Evolutionary conservation across 148 eudicot genomes (phyloP), one percentile per base, ranked within the genome.

Genomic region (Fagopyrum homotropicum): DNA sequence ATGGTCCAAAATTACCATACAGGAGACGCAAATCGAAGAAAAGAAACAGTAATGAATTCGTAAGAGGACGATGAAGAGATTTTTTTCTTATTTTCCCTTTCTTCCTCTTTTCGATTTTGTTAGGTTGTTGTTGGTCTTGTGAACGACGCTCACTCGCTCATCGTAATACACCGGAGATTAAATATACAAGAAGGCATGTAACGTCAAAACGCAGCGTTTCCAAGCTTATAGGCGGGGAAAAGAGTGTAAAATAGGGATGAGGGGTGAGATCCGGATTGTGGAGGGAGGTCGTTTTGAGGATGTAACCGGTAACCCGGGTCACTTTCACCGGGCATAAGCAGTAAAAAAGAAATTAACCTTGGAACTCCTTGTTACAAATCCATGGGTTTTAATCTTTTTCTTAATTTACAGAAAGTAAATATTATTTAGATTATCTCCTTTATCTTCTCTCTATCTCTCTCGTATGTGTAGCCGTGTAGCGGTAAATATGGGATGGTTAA

Each of bases 81-180:
- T 66, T 29, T 19, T 12, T 12, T 66, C 30, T 4, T 40, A 29
- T 64, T 64, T 40, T 3, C 70, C 17, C 9, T 40, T 64, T 43
- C 46, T 66, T 66, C 71, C 71, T 66, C 71, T 66, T 66, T 66
- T 66, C 71, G 47, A 66, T 66, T 64, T 66, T 66, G 71, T 66
- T 66, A 66, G 71, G 71, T 66, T 66, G 71, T 66, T 66, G 71
- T 66, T 66, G 71, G 71, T 66, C 19, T 66, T 66, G 71, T 66
- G 71, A 66, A 66, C 43, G 46, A 11, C 71, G 71, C 71, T 35
- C 46, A 66, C 71, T 66, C 71, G 71, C 71, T 40, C 71, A 43
- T 66, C 30, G 71, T 66, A 66, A 35, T 35, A 14, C 10, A 66
- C 11, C 46, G 71, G 47, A 9, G 71, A 43, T 63, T 63, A 66